A percentile compares a stretch with the other conserved stretches of the same genome.
These are phyloP conservation scores for Barbarea vulgaris DNA, from an alignment of 345 rosid genomes.

Conservation along the genomic window DNA sequence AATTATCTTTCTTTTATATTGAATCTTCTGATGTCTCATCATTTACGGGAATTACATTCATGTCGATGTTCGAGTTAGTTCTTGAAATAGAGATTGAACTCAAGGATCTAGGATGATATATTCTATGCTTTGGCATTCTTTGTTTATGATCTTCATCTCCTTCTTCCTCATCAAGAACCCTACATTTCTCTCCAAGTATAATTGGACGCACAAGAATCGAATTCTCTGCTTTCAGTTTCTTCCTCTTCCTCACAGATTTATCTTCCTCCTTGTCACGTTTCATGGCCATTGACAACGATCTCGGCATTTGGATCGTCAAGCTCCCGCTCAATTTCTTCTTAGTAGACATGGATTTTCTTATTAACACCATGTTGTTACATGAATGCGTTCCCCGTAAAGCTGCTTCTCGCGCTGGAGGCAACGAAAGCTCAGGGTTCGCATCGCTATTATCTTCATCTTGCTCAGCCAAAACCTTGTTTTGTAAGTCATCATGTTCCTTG, in stretches of 20 bases:
- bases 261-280: conserved; percentile 17
- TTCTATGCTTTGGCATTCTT: conserved; percentile 45
- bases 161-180: conserved; percentile 37
- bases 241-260: conserved; percentile 21
- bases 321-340: conserved; percentile 25
- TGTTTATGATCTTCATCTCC: conserved; percentile 43
- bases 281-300: conserved; percentile 42
- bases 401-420: conserved; percentile 49
- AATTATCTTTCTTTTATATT: not conserved
- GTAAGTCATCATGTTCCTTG: not conserved
- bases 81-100: conserved; percentile 48
- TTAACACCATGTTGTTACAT: conserved; percentile 22
- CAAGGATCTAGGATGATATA: conserved; percentile 48
- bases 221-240: conserved; percentile 50
- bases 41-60: conserved; percentile 22
- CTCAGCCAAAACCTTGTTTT: not conserved
- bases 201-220: conserved; percentile 64
- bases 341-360: conserved; percentile 28
- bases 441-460: not conserved
- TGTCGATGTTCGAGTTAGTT: conserved; percentile 43
- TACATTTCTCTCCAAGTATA: conserved; percentile 74
- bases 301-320: conserved; percentile 43
- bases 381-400: conserved; percentile 40
- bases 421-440: conserved; percentile 36
- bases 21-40: conserved; percentile 16